These are phyloP conservation scores for Selenicereus undatus DNA, from an alignment of 148 eudicot genomes.

Conservation along the genomic window DNA sequence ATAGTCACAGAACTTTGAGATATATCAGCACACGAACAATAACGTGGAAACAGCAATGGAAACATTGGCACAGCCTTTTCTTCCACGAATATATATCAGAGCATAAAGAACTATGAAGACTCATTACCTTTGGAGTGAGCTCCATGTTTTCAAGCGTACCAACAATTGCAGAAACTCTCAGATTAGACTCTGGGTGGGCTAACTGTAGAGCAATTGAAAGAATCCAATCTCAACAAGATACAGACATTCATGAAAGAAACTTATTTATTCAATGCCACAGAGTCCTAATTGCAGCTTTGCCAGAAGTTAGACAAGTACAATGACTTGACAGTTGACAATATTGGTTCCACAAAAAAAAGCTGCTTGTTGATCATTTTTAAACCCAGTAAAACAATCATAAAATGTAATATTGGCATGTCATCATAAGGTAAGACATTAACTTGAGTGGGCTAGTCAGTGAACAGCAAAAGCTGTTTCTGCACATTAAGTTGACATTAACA, in stretches of 20 bases:
- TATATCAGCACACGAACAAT: neutral
- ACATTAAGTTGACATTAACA: neutral
- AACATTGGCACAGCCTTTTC: neutral
- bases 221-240: neutral
- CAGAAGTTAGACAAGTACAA: neutral
- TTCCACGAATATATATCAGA: neutral
- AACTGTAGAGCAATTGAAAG: constrained; percentile 38
- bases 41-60: neutral
- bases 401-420: neutral
- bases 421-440: neutral
- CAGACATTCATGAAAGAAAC: neutral
- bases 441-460: neutral
- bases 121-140: constrained; percentile 73
- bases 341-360: neutral
- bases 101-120: constrained; percentile 1
- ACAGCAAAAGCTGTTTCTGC: neutral
- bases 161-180: constrained; percentile 85
- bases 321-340: neutral
- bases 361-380: neutral
- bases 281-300: neutral
- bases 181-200: constrained; percentile 87
- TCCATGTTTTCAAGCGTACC: constrained; percentile 66
- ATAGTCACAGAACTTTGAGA: neutral
- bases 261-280: neutral
- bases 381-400: neutral